These are phyloP conservation scores for Phaeosphaeriaceae sp. DNA, from an alignment of 2,329 filamentous ascomycete species.

Conservation along the genomic window DNA sequence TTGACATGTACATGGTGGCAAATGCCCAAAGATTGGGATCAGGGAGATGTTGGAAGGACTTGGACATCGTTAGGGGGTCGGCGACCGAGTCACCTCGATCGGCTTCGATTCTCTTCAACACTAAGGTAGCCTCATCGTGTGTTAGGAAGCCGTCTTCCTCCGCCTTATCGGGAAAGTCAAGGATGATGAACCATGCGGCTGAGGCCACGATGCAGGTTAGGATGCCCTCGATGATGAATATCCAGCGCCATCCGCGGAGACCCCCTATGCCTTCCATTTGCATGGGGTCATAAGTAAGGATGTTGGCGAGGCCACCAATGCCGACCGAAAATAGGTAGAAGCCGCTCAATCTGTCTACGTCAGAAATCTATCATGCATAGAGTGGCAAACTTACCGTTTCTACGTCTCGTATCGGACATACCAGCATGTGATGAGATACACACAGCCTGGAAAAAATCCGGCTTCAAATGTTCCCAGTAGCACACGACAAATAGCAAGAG, in stretches of 20 bases:
- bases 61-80: conserved; percentile 27
- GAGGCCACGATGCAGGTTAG: conserved; percentile 31
- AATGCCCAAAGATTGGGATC: conserved; percentile 34
- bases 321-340: conserved; percentile 36
- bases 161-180: conserved; percentile 38
- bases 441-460: conserved; percentile 36
- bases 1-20: conserved; percentile 30
- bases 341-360: conserved; percentile 16
- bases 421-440: conserved; percentile 40
- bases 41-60: conserved; percentile 23
- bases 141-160: conserved; percentile 30
- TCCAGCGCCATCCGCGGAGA: conserved; percentile 37
- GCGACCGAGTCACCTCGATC: conserved; percentile 33
- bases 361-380: neutral
- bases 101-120: conserved; percentile 30
- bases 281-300: conserved; percentile 37
- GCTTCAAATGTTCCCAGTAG: conserved; percentile 33
- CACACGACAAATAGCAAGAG: conserved; percentile 26
- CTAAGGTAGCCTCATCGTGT: conserved; percentile 18
- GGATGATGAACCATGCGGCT: conserved; percentile 31
- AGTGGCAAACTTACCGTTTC: conserved; percentile 21
- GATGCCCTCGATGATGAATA: conserved; percentile 37
- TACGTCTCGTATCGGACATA: conserved; percentile 32
- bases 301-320: conserved; percentile 34
- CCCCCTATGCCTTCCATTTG: conserved; percentile 34